Conservation (phyloP, 164 flowering plant genomes). For the Aristolochia californica region DNA sequence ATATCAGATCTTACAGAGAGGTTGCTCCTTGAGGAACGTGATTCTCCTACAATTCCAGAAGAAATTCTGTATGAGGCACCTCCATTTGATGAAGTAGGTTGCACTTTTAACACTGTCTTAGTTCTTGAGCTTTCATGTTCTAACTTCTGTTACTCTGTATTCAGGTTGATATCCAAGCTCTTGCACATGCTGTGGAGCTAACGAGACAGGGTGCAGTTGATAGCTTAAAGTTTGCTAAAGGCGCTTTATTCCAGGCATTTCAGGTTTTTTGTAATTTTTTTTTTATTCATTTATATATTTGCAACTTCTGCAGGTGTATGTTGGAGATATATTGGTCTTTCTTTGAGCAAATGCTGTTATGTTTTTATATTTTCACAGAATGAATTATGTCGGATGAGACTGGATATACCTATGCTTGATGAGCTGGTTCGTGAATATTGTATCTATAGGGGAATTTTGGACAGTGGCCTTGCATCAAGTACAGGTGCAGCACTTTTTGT, state of each 20-base stretch:
- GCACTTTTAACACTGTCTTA: background rate
- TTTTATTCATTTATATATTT: background rate
- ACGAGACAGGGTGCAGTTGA: conserved; percentile 97
- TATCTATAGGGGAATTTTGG: conserved; percentile 89
- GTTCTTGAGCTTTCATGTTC: background rate
- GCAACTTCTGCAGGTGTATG: background rate
- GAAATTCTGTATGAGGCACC: conserved; percentile 74
- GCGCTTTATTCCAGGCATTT: conserved; percentile 77
- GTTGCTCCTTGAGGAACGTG: conserved; percentile 86
- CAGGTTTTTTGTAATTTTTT: conserved; percentile 46
- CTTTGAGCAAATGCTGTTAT: no score
- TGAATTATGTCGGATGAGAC: conserved; percentile 76
- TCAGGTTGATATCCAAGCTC: conserved; percentile 97
- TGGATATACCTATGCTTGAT: conserved; percentile 72
- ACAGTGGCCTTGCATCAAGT: conserved; percentile 25
- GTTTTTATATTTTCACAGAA: conserved; percentile 55
- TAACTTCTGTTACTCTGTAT: background rate
- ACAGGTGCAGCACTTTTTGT: conserved; percentile 21
- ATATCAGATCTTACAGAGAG: conserved; percentile 82
- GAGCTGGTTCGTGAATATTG: conserved; percentile 94
- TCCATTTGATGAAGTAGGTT: conserved; percentile 90
- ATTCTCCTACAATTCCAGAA: conserved; percentile 66
- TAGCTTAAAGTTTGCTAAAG: conserved; percentile 85
- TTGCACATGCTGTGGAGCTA: conserved; percentile 98
- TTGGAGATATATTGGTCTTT: no score